Percentiles rank a stretch among this genome's conserved stretches.
phyloP scores from a whole-genome alignment of 352 stramenopile genomes.

The Phytopythium oedochilum region DNA sequence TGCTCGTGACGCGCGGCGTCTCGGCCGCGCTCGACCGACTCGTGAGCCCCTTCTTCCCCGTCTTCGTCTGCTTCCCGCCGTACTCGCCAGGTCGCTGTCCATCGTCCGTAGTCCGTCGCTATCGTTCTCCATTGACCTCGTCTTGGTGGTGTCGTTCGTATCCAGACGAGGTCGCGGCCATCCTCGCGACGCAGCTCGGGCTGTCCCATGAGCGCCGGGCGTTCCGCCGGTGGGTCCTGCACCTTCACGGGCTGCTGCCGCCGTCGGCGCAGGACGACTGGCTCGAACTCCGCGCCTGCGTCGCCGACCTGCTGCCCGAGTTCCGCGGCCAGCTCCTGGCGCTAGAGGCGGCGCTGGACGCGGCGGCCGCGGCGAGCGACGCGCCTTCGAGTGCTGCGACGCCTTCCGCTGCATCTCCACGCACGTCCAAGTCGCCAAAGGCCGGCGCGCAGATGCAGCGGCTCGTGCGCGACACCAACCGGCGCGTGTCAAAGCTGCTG shows the following conservation, averaged over 20 bases:
- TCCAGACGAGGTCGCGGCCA: conserved; percentile 53
- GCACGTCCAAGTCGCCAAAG: conserved; percentile 7
- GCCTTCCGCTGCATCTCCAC: background rate
- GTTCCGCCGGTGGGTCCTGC: conserved; percentile 53
- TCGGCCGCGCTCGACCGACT: conserved; percentile 61
- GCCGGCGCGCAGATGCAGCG: conserved; percentile 20
- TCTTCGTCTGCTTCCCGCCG: conserved; percentile 50
- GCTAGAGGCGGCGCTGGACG: conserved; percentile 2
- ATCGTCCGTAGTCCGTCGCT: background rate
- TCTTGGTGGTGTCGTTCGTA: too few relatives aligned
- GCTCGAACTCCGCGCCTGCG: conserved; percentile 52
- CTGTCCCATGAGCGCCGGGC: conserved; percentile 29
- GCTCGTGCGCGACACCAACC: conserved; percentile 30
- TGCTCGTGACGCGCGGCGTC: conserved; percentile 63
- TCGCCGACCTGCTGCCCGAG: conserved; percentile 50
- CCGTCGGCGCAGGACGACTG: conserved; percentile 48
- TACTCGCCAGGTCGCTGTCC: conserved; percentile 63
- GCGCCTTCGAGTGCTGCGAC: background rate
- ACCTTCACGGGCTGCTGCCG: conserved; percentile 40
- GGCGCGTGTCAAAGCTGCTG: conserved; percentile 32
- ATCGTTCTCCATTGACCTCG: background rate
- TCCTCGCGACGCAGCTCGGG: conserved; percentile 47
- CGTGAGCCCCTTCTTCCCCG: conserved; percentile 42
- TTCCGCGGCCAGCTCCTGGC: conserved; percentile 18
- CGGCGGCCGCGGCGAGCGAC: conserved; percentile 4